Percentiles rank a stretch among this genome's conserved stretches.
phyloP scores from a whole-genome alignment of 2,329 filamentous ascomycete species.

The Aureobasidium uvarum region DNA sequence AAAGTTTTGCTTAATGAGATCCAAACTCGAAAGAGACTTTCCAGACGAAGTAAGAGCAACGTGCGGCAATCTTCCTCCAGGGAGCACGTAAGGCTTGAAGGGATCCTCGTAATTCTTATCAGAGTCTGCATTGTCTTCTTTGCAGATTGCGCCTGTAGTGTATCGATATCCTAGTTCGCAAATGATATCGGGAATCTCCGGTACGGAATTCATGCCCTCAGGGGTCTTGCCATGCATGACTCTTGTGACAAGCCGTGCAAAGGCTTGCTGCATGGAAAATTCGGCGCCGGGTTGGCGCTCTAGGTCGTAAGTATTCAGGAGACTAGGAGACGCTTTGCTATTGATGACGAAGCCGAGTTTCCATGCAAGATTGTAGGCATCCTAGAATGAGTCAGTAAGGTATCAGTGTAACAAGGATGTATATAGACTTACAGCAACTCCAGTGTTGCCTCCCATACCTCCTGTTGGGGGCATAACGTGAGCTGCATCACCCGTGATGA shows the following conservation, averaged over 20 bases:
- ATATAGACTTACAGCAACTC: neutral
- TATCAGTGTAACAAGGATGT: too few relatives aligned
- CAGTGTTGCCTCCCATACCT: constrained; percentile 1
- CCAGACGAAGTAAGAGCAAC: neutral
- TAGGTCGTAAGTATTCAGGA: neutral
- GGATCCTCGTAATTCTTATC: neutral
- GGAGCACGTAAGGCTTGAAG: neutral
- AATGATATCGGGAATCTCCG: neutral
- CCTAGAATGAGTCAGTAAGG: constrained; percentile 31
- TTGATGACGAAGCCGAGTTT: constrained; percentile 40
- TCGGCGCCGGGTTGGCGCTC: neutral
- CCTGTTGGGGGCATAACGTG: neutral
- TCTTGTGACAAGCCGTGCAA: neutral
- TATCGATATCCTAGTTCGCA: neutral
- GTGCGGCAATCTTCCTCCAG: neutral
- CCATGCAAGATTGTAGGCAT: constrained; percentile 43
- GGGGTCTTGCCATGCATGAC: neutral
- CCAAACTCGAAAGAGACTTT: neutral
- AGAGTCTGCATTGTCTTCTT: neutral
- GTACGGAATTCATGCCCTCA: neutral
- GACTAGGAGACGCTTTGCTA: constrained; percentile 24
- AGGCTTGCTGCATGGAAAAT: constrained; percentile 1
- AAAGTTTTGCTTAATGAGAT: constrained; percentile 4
- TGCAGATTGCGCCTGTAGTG: neutral
- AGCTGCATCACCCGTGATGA: constrained; percentile 34